Conservation (phyloP, 2,329 filamentous ascomycete species). For the Knufia fluminis region DNA sequence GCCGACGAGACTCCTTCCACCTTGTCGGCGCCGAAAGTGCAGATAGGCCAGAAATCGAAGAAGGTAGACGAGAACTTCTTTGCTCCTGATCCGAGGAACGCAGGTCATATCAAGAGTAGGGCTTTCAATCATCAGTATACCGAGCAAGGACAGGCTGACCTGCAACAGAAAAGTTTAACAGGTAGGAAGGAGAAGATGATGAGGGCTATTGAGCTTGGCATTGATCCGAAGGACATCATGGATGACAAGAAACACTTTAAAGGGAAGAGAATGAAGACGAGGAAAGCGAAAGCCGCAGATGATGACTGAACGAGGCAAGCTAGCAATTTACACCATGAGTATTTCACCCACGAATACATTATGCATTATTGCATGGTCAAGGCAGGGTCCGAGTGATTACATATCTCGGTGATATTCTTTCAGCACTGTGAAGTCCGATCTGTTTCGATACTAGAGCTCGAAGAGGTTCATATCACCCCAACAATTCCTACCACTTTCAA, state of each 20-base stretch:
- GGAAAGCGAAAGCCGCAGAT: conserved; percentile 41
- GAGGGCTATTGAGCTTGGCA: conserved; percentile 70
- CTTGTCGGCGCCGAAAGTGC: conserved; percentile 12
- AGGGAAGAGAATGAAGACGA: conserved; percentile 57
- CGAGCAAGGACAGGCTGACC: conserved; percentile 52
- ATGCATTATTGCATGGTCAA: neutral
- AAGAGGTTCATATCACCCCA: too few relatives aligned
- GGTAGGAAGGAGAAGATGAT: conserved; percentile 73
- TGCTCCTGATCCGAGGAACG: conserved; percentile 48
- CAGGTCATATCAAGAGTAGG: conserved; percentile 56
- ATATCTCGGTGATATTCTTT: too few relatives aligned
- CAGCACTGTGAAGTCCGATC: too few relatives aligned
- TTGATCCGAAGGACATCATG: conserved; percentile 70
- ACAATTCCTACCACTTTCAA: too few relatives aligned
- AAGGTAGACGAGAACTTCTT: conserved; percentile 88
- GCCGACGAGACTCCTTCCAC: conserved; percentile 29
- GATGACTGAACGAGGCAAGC: conserved; percentile 25
- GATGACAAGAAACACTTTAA: conserved; percentile 90
- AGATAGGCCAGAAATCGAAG: conserved; percentile 59
- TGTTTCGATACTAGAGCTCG: too few relatives aligned
- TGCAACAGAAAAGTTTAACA: conserved; percentile 55
- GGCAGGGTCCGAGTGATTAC: too few relatives aligned
- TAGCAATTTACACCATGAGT: neutral
- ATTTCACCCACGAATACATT: neutral
- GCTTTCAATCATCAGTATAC: conserved; percentile 89